A percentile compares a stretch with the other conserved stretches of the same genome.
Conservation (phyloP, 2,329 filamentous ascomycete species). For the Sphaerulina populicola region DNA sequence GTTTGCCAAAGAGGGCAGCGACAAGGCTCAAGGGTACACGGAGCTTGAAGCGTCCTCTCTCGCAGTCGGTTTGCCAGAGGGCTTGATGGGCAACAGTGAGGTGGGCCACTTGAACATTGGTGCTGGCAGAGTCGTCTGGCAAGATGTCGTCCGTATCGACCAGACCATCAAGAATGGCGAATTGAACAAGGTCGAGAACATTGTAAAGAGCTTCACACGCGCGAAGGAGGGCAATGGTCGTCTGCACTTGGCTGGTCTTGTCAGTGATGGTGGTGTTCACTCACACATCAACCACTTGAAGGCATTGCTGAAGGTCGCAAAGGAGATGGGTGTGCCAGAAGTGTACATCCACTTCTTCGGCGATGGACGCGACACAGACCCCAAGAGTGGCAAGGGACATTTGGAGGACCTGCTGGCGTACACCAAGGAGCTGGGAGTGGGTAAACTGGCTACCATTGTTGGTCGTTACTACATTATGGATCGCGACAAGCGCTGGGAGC, state of each 20-base stretch:
- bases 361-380: conserved; percentile 94
- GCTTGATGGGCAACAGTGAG: conserved; percentile 97
- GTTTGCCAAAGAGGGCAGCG: conserved; percentile 58
- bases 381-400: conserved; percentile 82
- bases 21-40: conserved; percentile 74
- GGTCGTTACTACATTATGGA: conserved; percentile 99
- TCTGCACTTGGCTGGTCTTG: conserved; percentile 81
- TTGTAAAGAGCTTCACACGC: conserved; percentile 66
- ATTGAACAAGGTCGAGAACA: conserved; percentile 64
- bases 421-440: conserved; percentile 73
- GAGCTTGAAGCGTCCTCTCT: conserved; percentile 93
- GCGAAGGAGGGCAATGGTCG: conserved; percentile 85
- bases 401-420: conserved; percentile 77
- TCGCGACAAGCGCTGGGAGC: conserved; percentile 98
- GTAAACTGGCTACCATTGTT: conserved; percentile 84
- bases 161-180: conserved; percentile 80
- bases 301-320: conserved; percentile 78
- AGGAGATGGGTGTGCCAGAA: conserved; percentile 75
- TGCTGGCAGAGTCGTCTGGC: conserved; percentile 94
- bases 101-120: conserved; percentile 98
- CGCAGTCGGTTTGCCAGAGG: conserved; percentile 90
- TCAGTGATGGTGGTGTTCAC: conserved; percentile 94
- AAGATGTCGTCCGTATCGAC: conserved; percentile 85
- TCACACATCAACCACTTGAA: conserved; percentile 91
- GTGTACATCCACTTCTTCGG: conserved; percentile 99